Evolutionary conservation across 2,329 filamentous ascomycete species (phyloP), one percentile per base, ranked within the genome.

Genomic region (Xylariaceae sp.): DNA sequence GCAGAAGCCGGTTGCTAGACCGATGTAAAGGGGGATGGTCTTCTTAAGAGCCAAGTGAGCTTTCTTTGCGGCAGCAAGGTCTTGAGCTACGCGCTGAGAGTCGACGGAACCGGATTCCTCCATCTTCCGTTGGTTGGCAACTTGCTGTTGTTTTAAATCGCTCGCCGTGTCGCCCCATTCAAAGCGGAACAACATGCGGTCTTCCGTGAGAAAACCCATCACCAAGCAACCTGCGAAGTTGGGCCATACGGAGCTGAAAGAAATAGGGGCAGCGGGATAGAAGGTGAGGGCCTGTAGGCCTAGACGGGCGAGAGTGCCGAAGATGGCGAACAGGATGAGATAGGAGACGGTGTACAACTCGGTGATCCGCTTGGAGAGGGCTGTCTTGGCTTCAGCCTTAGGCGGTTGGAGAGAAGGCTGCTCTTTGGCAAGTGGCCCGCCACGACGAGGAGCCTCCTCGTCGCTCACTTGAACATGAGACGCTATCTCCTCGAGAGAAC

Each of bases 11-110:
- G 89, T 96, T 0, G 90, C 84, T 4, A 97, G 82, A 54, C 89
- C 92, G 60, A 96, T 88, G 70, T 95, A 96, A 0, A 96, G 78
- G 0, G 93, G 92, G 34, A 96, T 88, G 0, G 89, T 89, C 77
- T 95, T 96, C 72, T 96, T 96, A 34, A 79, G 75, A 4, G 85
- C 78, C 44, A 81, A 72, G 69, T 89, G 84, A 1, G 79, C 79
- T 69, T 87, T 82, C 66, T 80, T 82, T 3, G 78, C 78, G 2
- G 78, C 75, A 5, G 72, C 71, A 3, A 79, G 65, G 57, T 80
- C 74, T 42, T 57, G 47, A 4, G 48, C 45, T 11, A 55, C 15
- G 48, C 53, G 53, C 5, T 60, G 54, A 3, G 63, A 57, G 50
- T 62, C 35, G 62, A 66, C 55, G 4, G 54, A 45, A 7, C 69